Percentiles rank a stretch among this genome's conserved stretches.
Conservation (phyloP, 2,329 filamentous ascomycete species). For the Cytospora schulzeri region DNA sequence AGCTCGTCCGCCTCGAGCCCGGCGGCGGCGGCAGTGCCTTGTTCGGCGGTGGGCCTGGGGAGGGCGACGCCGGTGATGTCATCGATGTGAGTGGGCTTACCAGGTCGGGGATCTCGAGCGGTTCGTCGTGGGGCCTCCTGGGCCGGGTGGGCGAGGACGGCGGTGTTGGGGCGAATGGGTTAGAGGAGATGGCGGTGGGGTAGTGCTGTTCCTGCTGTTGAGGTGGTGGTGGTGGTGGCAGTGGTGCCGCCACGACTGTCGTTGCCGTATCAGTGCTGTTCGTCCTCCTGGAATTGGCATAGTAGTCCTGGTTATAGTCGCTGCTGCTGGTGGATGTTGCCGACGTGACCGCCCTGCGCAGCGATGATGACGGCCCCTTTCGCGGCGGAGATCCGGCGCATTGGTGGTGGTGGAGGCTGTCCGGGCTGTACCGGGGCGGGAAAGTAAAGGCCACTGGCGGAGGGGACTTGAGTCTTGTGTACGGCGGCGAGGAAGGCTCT, state of each 20-base stretch:
- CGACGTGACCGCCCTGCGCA: constrained; percentile 34
- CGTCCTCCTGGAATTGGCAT: neutral
- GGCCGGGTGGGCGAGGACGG: constrained; percentile 40
- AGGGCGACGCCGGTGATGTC: neutral
- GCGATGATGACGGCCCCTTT: constrained; percentile 8
- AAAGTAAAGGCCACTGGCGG: constrained; percentile 28
- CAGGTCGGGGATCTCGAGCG: constrained; percentile 41
- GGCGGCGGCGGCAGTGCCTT: constrained; percentile 19
- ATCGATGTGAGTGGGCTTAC: constrained; percentile 25
- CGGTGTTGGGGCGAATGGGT: constrained; percentile 25
- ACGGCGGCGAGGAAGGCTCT: constrained; percentile 8
- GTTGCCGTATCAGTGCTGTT: constrained; percentile 8
- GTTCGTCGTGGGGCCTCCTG: constrained; percentile 39
- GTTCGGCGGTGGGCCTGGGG: constrained; percentile 21
- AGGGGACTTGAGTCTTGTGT: constrained; percentile 27
- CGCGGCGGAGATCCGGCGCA: constrained; percentile 8
- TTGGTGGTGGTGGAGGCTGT: constrained; percentile 9
- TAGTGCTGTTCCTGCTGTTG: neutral
- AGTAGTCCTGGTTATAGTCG: constrained; percentile 22
- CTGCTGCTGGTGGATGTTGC: constrained; percentile 24
- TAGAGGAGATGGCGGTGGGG: neutral
- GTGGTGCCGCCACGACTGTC: neutral
- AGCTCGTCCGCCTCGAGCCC: constrained; percentile 1
- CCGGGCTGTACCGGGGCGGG: constrained; percentile 23
- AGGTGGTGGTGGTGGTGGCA: neutral